Conservation (phyloP, 768 basidiomycete genomes). For the Panaeolus papilionaceus region DNA sequence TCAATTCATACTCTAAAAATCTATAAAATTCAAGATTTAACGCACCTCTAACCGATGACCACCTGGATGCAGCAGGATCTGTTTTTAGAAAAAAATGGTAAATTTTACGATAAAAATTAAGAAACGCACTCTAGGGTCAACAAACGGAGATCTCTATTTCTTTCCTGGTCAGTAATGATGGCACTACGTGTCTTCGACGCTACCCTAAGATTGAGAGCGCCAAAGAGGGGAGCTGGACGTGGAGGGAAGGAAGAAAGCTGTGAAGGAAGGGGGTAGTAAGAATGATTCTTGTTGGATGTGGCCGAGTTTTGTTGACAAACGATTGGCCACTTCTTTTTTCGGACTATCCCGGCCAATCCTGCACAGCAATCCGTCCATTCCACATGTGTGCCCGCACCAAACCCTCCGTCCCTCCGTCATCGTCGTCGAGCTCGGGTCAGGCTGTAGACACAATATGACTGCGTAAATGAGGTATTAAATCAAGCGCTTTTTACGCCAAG, state of each 20-base stretch:
- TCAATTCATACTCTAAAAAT: constrained; percentile 10
- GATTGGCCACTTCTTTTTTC: constrained; percentile 14
- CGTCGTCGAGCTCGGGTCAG: background rate
- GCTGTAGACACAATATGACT: background rate
- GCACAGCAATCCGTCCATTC: constrained; percentile 6
- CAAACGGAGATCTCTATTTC: constrained; percentile 82
- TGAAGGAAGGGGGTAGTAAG: constrained; percentile 15
- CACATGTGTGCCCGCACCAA: background rate
- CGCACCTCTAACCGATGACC: constrained; percentile 80
- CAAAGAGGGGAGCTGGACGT: constrained; percentile 12
- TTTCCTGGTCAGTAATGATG: constrained; percentile 80
- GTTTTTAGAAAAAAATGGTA: constrained; percentile 27
- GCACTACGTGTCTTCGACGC: constrained; percentile 24
- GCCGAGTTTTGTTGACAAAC: constrained; percentile 16
- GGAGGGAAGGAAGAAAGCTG: constrained; percentile 21
- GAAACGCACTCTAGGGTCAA: constrained; percentile 75
- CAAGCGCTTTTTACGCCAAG: constrained; percentile 12
- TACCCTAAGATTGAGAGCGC: constrained; percentile 17
- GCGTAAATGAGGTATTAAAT: background rate
- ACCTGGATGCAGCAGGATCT: constrained; percentile 50
- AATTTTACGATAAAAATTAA: constrained; percentile 25
- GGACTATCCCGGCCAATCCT: background rate
- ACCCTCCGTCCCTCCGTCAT: background rate
- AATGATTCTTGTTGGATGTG: constrained; percentile 3
- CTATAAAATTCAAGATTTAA: constrained; percentile 24